Evolutionary conservation across 305 asterid species (phyloP).

Genomic region (Fraxinus platypoda): DNA sequence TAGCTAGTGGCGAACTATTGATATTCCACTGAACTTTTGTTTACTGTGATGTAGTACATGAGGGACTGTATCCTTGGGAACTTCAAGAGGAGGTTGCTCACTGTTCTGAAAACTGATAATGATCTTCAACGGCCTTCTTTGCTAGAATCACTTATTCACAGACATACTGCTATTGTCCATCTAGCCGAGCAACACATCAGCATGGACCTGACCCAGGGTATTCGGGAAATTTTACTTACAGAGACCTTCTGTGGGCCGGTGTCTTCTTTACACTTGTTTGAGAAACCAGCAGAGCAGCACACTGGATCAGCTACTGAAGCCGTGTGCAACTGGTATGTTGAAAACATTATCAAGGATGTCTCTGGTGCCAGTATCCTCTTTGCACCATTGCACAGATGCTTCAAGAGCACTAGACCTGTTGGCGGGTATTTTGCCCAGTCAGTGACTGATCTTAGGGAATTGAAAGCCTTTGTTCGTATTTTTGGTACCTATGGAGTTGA

Average conservation of each 20-base stretch:
- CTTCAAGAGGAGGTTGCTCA: slow-evolving; percentile 85
- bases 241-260: slow-evolving; percentile 96
- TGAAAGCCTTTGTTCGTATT: slow-evolving; percentile 78
- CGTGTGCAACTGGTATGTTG: slow-evolving; percentile 94
- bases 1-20: slow-evolving; percentile 2
- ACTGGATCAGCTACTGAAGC: slow-evolving; percentile 90
- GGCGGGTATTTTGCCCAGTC: slow-evolving; percentile 96
- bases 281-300: slow-evolving; percentile 76
- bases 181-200: slow-evolving; percentile 97
- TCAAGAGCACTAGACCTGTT: slow-evolving; percentile 91
- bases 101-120: slow-evolving; percentile 84
- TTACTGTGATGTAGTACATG: slow-evolving; percentile 76
- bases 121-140: slow-evolving; percentile 97
- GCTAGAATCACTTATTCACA: slow-evolving; percentile 74
- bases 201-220: slow-evolving; percentile 97
- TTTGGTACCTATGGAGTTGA: slow-evolving; percentile 98
- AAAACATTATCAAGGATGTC: slow-evolving; percentile 88
- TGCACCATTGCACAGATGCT: slow-evolving; percentile 88
- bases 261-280: slow-evolving; percentile 92
- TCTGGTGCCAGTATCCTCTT: slow-evolving; percentile 87
- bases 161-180: slow-evolving; percentile 87
- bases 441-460: slow-evolving; percentile 73
- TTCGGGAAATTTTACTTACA: slow-evolving; percentile 84
- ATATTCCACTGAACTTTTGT: slow-evolving; percentile 7
- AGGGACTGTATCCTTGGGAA: slow-evolving; percentile 97